Evolutionary conservation across 495 filamentous ascomycete genomes (phyloP).

Genomic region (Lophiotrema nucula): DNA sequence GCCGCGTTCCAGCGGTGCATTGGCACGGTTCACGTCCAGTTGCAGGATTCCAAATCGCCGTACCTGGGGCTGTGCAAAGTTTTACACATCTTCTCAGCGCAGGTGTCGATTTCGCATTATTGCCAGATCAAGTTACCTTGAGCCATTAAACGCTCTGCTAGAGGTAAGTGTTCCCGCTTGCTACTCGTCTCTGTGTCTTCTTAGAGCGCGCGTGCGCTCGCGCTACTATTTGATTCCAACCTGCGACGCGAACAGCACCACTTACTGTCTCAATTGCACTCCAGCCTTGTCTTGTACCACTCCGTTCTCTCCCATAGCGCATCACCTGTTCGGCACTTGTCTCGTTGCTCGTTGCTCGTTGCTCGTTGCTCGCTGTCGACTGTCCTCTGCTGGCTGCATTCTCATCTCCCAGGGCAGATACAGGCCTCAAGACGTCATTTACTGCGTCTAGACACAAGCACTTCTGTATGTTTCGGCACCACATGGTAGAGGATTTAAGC

Average conservation of each 20-base stretch:
- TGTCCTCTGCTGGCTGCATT: too few species aligned
- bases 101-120: not conserved
- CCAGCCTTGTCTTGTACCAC: not conserved
- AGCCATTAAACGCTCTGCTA: not conserved
- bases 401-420: too few species aligned
- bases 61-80: conserved; percentile 27
- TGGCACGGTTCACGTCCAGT: conserved; percentile 2
- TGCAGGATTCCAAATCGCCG: conserved; percentile 34
- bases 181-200: not conserved
- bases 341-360: not conserved
- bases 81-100: conserved; percentile 7
- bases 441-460: too few species aligned
- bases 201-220: too few species aligned
- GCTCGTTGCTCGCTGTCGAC: too few species aligned
- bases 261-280: conserved; percentile 17
- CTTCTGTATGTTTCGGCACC: too few species aligned
- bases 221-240: not conserved
- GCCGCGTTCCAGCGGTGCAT: conserved; percentile 1
- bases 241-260: conserved; percentile 30
- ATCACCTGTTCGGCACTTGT: not conserved
- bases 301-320: not conserved
- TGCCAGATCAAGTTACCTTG: not conserved
- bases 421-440: too few species aligned
- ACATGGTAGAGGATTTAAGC: too few species aligned
- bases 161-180: not conserved